A percentile compares a stretch with the other conserved stretches of the same genome.
phyloP scores from a whole-genome alignment of 2,329 filamentous ascomycete genomes.

The Microsporum ferrugineum region DNA sequence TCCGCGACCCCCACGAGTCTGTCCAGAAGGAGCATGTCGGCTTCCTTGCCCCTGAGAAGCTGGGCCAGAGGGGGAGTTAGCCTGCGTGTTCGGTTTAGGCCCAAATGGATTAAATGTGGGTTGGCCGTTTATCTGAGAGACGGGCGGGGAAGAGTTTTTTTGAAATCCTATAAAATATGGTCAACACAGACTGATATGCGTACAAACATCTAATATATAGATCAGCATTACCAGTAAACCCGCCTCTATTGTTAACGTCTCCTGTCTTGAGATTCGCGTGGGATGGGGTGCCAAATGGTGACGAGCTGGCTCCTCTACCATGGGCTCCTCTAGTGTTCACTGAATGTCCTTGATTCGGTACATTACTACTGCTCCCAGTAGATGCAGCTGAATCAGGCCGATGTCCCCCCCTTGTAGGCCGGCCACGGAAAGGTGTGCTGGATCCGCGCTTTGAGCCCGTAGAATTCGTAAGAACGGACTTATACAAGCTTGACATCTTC shows the following conservation, averaged over 20 bases:
- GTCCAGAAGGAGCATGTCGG: neutral
- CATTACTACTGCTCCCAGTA: neutral
- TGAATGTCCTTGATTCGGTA: neutral
- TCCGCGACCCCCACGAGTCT: neutral
- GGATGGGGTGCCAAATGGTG: neutral
- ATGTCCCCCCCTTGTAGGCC: neutral
- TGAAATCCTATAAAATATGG: neutral
- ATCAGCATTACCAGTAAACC: neutral
- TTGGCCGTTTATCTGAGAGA: neutral
- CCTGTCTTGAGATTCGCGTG: neutral
- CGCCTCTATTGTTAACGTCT: neutral
- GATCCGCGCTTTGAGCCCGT: neutral
- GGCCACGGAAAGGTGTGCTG: neutral
- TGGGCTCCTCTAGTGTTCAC: neutral
- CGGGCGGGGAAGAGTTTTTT: neutral
- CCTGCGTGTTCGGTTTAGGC: neutral
- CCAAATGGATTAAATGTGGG: neutral
- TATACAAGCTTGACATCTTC: slow-evolving; percentile 1
- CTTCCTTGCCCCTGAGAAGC: neutral
- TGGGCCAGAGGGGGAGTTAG: neutral
- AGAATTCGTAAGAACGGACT: slow-evolving; percentile 1
- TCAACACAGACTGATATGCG: neutral
- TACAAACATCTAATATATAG: neutral
- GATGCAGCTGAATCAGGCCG: neutral
- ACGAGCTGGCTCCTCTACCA: neutral